A percentile compares a stretch with the other conserved stretches of the same genome.
Conservation (phyloP, 176 grass and related monocot species). For the Dendrocalamus sinicus region DNA sequence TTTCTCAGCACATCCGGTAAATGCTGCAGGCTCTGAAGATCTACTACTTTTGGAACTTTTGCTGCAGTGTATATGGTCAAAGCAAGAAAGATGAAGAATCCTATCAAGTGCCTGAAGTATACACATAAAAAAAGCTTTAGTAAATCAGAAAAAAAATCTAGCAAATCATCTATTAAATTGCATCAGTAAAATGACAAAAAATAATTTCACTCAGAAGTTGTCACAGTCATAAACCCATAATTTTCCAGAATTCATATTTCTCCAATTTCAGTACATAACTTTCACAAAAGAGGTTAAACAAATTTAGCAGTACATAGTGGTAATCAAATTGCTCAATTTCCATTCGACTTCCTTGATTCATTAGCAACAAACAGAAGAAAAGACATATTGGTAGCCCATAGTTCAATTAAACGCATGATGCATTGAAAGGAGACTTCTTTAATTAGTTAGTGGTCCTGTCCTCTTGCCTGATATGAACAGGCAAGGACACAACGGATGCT, state of each 20-base stretch:
- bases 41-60: conserved; percentile 72
- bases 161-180: background rate
- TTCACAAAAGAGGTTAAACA: background rate
- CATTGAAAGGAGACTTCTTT: conserved; percentile 26
- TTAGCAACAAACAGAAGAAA: background rate
- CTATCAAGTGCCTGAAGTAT: conserved; percentile 83
- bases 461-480: conserved; percentile 24
- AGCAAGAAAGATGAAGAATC: conserved; percentile 92
- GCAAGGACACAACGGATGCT: background rate
- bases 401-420: background rate
- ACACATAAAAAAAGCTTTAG: conserved; percentile 9
- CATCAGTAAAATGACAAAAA: background rate
- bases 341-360: background rate
- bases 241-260: conserved; percentile 13
- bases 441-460: conserved; percentile 34
- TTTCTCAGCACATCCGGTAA: conserved; percentile 75
- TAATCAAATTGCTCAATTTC: background rate
- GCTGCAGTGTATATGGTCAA: conserved; percentile 89
- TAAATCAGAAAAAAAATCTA: conserved; percentile 14
- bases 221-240: background rate
- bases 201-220: background rate
- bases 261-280: background rate
- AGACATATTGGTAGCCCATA: background rate
- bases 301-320: background rate
- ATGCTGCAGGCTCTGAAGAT: conserved; percentile 72